These are phyloP conservation scores for Cladophialophora immunda DNA, from an alignment of 2,329 filamentous ascomycete genomes.

Conservation along the genomic window DNA sequence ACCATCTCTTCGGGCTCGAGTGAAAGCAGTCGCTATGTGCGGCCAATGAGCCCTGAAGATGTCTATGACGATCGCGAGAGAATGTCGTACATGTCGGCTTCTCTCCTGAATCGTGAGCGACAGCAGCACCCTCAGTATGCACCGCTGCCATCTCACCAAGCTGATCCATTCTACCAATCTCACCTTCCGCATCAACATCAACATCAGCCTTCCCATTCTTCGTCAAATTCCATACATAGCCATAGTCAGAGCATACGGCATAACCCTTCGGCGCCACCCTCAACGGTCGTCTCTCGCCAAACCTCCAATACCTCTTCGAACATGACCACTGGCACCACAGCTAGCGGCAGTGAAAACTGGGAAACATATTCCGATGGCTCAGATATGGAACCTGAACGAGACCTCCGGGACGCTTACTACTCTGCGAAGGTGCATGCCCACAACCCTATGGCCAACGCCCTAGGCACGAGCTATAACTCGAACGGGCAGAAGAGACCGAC, in stretches of 20 bases:
- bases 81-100: slow-evolving; percentile 56
- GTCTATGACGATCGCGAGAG: slow-evolving; percentile 77
- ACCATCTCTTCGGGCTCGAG: slow-evolving; percentile 55
- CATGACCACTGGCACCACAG: slow-evolving; percentile 61
- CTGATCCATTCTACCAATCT: slow-evolving; percentile 51
- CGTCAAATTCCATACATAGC: slow-evolving; percentile 42
- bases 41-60: slow-evolving; percentile 76
- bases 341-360: slow-evolving; percentile 93
- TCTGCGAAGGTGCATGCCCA: slow-evolving; percentile 60
- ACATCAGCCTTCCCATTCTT: slow-evolving; percentile 53
- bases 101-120: slow-evolving; percentile 48
- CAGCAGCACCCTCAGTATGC: slow-evolving; percentile 39
- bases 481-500: slow-evolving; percentile 37
- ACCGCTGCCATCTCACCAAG: slow-evolving; percentile 15
- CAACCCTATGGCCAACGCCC: slow-evolving; percentile 29
- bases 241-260: slow-evolving; percentile 35
- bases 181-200: slow-evolving; percentile 48
- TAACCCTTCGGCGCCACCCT: slow-evolving; percentile 44
- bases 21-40: slow-evolving; percentile 51
- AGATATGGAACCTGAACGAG: slow-evolving; percentile 75
- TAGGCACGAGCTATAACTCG: slow-evolving; percentile 30
- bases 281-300: slow-evolving; percentile 61
- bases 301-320: slow-evolving; percentile 72
- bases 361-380: slow-evolving; percentile 92
- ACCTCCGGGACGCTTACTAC: slow-evolving; percentile 80